phyloP scores from a whole-genome alignment of 495 filamentous ascomycete genomes.

The Tuber microsphaerosporum region DNA sequence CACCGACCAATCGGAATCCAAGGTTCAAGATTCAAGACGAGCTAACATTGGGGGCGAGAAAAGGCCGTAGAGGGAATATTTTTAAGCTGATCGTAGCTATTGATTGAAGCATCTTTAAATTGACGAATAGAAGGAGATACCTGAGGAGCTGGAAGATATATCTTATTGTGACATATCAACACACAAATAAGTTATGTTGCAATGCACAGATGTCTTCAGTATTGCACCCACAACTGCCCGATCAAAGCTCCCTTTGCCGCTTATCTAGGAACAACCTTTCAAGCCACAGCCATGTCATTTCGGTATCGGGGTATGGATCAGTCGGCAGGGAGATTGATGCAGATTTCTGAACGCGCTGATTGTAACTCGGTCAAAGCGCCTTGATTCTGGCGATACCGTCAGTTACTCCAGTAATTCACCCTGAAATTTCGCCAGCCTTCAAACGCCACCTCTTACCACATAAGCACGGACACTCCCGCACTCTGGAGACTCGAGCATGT shows the following conservation, averaged over 20 bases:
- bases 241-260: background rate
- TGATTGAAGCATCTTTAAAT: background rate
- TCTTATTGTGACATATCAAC: background rate
- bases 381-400: background rate
- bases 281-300: background rate
- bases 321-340: background rate
- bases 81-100: background rate
- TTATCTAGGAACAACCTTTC: background rate
- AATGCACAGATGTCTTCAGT: background rate
- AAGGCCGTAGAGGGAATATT: background rate
- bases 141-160: background rate
- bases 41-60: background rate
- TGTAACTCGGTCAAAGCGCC: background rate
- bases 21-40: background rate
- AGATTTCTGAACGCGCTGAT: background rate
- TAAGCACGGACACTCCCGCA: background rate
- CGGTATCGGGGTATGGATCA: background rate
- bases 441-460: background rate
- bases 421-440: background rate
- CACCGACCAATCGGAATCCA: background rate
- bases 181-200: background rate
- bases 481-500: background rate
- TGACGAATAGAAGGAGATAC: background rate
- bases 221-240: background rate
- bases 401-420: background rate